Evolutionary conservation across 2,329 filamentous ascomycete genomes (phyloP).

Genomic region (Colletotrichum nymphaeae): DNA sequence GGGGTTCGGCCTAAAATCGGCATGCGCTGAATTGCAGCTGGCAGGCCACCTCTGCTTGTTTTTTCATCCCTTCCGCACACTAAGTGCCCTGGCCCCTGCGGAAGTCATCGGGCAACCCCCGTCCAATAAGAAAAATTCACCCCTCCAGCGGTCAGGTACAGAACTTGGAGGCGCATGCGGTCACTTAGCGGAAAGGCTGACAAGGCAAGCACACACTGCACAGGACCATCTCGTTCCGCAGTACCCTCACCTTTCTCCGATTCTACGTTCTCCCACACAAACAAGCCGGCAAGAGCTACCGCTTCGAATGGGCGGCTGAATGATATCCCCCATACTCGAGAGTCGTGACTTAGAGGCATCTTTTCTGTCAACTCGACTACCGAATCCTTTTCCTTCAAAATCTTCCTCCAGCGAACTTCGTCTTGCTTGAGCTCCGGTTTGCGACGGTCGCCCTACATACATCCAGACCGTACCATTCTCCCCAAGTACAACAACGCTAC

Average conservation of each 20-base stretch:
- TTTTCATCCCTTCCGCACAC: conserved; percentile 23
- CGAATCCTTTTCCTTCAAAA: background rate
- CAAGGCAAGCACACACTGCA: conserved; percentile 24
- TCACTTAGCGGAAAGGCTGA: conserved; percentile 33
- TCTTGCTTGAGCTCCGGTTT: conserved; percentile 13
- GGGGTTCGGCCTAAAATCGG: conserved; percentile 2
- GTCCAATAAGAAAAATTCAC: conserved; percentile 30
- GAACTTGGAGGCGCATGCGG: conserved; percentile 18
- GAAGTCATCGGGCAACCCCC: conserved; percentile 9
- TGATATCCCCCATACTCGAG: background rate
- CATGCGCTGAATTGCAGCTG: conserved; percentile 1
- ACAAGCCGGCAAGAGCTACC: conserved; percentile 4
- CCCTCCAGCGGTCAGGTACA: conserved; percentile 27
- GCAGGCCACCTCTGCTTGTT: background rate
- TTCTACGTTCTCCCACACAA: conserved; percentile 22
- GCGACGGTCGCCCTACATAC: conserved; percentile 21
- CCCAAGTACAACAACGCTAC: background rate
- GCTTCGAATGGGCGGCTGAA: conserved; percentile 21
- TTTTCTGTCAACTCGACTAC: background rate
- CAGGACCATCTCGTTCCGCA: conserved; percentile 17
- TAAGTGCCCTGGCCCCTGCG: conserved; percentile 5
- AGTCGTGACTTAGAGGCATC: conserved; percentile 15
- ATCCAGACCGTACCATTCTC: conserved; percentile 5
- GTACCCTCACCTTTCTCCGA: conserved; percentile 22
- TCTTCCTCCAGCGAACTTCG: background rate